Conservation (phyloP, 805 yeast genomes). For the Candida sanyiensis region DNA sequence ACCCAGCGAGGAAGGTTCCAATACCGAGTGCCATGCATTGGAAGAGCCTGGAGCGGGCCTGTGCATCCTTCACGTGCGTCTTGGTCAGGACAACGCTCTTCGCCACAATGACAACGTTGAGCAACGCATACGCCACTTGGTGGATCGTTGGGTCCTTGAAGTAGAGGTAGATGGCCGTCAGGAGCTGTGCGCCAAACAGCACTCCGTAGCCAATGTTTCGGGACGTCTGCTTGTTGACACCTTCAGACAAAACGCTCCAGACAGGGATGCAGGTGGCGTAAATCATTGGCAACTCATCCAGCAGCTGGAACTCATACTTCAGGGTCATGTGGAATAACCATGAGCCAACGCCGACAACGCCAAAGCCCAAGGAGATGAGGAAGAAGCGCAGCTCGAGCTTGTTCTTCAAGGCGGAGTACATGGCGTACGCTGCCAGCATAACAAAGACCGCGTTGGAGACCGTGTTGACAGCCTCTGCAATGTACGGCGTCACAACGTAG, state of each 20-base stretch:
- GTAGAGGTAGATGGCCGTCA: slow-evolving; percentile 69
- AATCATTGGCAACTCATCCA: slow-evolving; percentile 97
- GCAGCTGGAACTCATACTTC: slow-evolving; percentile 77
- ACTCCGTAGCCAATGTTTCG: slow-evolving; percentile 42
- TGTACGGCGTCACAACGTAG: slow-evolving; percentile 76
- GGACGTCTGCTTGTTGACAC: slow-evolving; percentile 34
- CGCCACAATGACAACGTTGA: slow-evolving; percentile 68
- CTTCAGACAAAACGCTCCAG: slow-evolving; percentile 73
- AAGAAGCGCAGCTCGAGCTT: slow-evolving; percentile 65
- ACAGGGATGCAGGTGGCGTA: slow-evolving; percentile 95
- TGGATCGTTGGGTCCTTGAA: slow-evolving; percentile 83
- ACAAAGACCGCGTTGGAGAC: slow-evolving; percentile 62
- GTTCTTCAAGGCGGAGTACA: slow-evolving; percentile 54
- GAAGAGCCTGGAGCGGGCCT: slow-evolving; percentile 44
- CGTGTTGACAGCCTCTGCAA: slow-evolving; percentile 90
- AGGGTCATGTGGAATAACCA: slow-evolving; percentile 98
- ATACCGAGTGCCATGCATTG: slow-evolving; percentile 56
- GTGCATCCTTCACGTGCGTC: slow-evolving; percentile 44
- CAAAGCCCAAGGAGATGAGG: slow-evolving; percentile 71
- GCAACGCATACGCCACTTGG: slow-evolving; percentile 74
- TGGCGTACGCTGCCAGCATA: slow-evolving; percentile 55
- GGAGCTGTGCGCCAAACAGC: slow-evolving; percentile 45
- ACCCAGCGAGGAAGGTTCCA: slow-evolving; percentile 63
- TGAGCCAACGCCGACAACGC: slow-evolving; percentile 85
- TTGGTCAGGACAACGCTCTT: slow-evolving; percentile 50